phyloP scores from a whole-genome alignment of 1,284 basidiomycete species.

The Schizophyllum amplum region DNA sequence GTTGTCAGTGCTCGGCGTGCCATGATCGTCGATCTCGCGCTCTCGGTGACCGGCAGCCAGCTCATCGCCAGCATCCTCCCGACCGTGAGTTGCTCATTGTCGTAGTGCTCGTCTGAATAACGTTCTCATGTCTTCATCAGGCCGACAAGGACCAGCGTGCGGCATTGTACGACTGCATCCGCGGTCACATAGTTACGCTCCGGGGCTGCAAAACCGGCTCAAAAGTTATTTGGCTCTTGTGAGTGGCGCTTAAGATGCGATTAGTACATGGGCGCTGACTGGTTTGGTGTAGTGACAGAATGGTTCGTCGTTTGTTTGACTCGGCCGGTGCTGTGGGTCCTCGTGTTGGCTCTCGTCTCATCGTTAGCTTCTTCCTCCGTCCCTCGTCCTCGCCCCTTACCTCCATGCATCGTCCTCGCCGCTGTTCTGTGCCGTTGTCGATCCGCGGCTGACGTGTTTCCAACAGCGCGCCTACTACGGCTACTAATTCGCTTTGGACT shows the following conservation, averaged over 20 bases:
- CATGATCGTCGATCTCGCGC: slow-evolving; percentile 73
- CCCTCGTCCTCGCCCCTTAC: no score
- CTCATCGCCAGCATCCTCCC: slow-evolving; percentile 72
- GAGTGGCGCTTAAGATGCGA: slow-evolving; percentile 24
- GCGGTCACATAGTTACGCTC: slow-evolving; percentile 76
- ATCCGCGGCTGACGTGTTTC: slow-evolving; percentile 12
- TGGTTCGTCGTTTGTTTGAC: no score
- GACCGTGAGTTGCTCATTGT: slow-evolving; percentile 34
- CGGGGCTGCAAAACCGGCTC: slow-evolving; percentile 82
- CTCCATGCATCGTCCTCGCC: no score
- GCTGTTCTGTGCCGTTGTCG: not conserved
- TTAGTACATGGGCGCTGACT: not conserved
- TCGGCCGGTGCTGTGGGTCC: no score
- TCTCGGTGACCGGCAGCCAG: slow-evolving; percentile 77
- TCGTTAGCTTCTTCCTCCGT: no score
- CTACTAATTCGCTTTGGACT: slow-evolving; percentile 17
- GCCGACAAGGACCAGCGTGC: slow-evolving; percentile 76
- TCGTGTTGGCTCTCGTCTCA: no score
- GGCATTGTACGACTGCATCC: slow-evolving; percentile 71
- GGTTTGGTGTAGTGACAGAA: slow-evolving; percentile 26
- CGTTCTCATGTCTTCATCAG: slow-evolving; percentile 25
- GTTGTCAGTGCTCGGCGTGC: slow-evolving; percentile 56
- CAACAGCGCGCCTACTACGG: slow-evolving; percentile 32
- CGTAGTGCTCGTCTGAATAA: slow-evolving; percentile 2
- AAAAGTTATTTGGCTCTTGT: slow-evolving; percentile 85